Base-by-base conservation (phyloP, 2,329 filamentous ascomycete species). In the Fusarium kyushuense region DNA sequence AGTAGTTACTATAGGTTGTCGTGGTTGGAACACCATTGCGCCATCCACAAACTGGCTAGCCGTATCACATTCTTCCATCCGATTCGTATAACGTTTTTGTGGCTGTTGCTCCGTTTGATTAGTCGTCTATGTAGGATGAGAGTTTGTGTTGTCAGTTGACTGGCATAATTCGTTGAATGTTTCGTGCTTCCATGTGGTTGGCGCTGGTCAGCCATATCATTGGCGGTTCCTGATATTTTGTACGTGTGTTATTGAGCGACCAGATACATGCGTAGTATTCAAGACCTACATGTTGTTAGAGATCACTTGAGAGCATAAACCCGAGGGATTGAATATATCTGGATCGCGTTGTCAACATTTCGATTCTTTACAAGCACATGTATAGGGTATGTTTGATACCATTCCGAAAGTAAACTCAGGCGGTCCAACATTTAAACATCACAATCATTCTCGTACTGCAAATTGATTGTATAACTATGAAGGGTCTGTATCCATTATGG, bases 371-470 rank as follows among this genome's bases (percentile, higher is more conserved):
- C 11, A 35, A 19, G 10, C 3, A 5, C 8, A 3, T 16, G 30
- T 57, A 35, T 53, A 57, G 54, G 46, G 54, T 57, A 33, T 6
- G 23, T 23, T 14, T 5, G 9, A 12, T 29, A 5, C 27, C 12
- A 19, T 25, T 16, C 3, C 16, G 23, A 19, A 27, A 49, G 47
- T 8, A 10, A 27, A 27, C 14, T 7, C 12, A 6, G 13, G 17
- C 10, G 14, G 14, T 16, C 17, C 9, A 19, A 33, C n/a, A 29
- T 10, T n/a, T 9, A 21, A 23, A n/a, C 8, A 23, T 23, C 13
- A 36, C 4, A 23, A 13, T 41, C 19, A 13, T 23, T 41, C 9
- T 13, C 12, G 14, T 41, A 16, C 21, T 23, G 13, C 38, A 23
- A 41, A 10, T 7, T 23, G 16, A 23, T 23, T 3, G 8, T 5